phyloP scores from a whole-genome alignment of 306 rosid genomes.

The Castanopsis chinensis region DNA sequence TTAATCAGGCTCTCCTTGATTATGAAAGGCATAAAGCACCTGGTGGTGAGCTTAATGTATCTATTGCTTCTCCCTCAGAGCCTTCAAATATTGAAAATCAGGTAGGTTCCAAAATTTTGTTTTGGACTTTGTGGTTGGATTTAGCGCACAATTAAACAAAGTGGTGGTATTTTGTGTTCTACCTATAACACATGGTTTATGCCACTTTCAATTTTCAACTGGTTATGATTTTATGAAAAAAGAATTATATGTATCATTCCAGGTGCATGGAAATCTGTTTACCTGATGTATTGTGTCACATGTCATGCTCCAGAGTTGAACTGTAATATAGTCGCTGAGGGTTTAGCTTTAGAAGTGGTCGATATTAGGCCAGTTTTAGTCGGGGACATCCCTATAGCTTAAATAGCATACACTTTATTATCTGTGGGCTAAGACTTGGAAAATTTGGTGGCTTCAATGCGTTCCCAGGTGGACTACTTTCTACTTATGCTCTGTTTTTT shows the following conservation, averaged over 20 bases:
- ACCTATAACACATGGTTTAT: not conserved
- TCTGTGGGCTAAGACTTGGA: not conserved
- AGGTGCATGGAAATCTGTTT: not conserved
- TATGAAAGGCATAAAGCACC: constrained; percentile 80
- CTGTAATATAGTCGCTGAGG: not conserved
- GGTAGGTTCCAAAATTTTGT: constrained; percentile 39
- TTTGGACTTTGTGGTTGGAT: not conserved
- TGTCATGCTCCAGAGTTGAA: not conserved
- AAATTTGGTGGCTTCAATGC: not conserved
- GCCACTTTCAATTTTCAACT: not conserved
- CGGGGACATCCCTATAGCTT: not conserved
- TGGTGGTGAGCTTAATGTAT: constrained; percentile 72
- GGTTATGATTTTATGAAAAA: not conserved
- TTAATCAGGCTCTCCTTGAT: constrained; percentile 89
- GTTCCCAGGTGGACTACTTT: not conserved
- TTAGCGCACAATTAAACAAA: not conserved
- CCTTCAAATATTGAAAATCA: constrained; percentile 67
- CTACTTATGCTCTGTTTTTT: no score
- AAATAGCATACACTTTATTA: not conserved
- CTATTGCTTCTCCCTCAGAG: constrained; percentile 70
- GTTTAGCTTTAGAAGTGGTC: not conserved
- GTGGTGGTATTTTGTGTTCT: not conserved
- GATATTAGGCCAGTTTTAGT: not conserved
- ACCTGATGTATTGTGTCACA: no score
- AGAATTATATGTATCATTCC: not conserved